Evolutionary conservation across 108 stramenopile genomes (phyloP), one percentile per base, ranked within the genome.

Genomic region (Skeletonema menzelii): DNA sequence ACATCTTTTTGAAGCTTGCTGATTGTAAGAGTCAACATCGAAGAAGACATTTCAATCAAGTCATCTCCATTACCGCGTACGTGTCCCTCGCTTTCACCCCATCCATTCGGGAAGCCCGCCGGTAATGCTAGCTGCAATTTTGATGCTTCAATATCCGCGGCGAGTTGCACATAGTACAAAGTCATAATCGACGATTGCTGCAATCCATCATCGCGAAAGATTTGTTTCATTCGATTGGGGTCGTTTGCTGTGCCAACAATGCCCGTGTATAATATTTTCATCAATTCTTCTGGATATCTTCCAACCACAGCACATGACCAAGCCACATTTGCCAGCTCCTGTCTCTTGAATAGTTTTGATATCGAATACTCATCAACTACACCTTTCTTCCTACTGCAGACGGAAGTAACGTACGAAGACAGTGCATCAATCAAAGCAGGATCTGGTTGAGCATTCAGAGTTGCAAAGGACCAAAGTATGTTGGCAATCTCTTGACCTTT

Each of bases 401-500:
- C 35, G 27, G 67, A 63, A 31, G 59, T 27, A 27, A 86, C 63
- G 66, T 86, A 83, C 12, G 79, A 76, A 37, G 84, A 61, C n/a
- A 86, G 24, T 11, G 59, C 66, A 42, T 86, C 84, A 31, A 87
- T 40, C 60, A 90, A 66, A 17, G 62, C 71, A 35, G 56, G 62
- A 6, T 69, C 67, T 35, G 80, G 69, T 35, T 58, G 77, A 38
- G 75, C 72, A 69, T 91, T 86, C 6, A 94, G 67, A 47, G 86
- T 91, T 59, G 89, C 91, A 58, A 89, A 73, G 8, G 88, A 70
- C 93, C 94, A 95, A n/a, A 92, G 63, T 8, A 88, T 40, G 63
- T 95, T 95, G 10, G 87, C 66, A 17, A 91, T 73, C 63, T 95
- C 94, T 77, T 95, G 94, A 0, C 85, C 89, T 27, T 75, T 79